Evolutionary conservation across 1,284 basidiomycete species (phyloP).

Genomic region (Rhodotorula sp.): DNA sequence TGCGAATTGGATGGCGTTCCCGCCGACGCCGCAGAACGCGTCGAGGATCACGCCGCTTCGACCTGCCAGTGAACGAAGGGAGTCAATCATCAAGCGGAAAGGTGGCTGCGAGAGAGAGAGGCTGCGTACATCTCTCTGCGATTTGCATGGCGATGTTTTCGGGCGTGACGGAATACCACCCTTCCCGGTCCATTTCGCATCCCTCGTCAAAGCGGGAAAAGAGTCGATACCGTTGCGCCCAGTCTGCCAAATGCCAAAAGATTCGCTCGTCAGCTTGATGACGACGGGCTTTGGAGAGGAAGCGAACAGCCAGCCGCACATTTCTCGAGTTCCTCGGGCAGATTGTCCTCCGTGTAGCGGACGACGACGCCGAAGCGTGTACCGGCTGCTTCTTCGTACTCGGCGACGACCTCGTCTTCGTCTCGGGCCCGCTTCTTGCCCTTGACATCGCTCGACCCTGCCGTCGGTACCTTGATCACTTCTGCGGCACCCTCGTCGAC

Average conservation of each 20-base stretch:
- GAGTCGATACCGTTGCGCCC: constrained; percentile 72
- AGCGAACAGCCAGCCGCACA: constrained; percentile 19
- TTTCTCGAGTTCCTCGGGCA: constrained; percentile 38
- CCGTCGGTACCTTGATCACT: background rate
- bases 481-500: background rate
- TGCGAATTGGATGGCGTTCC: constrained; percentile 96
- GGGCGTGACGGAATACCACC: constrained; percentile 97
- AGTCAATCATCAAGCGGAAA: background rate
- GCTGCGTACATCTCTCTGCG: constrained; percentile 72
- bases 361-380: constrained; percentile 21
- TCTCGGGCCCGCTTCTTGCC: constrained; percentile 34
- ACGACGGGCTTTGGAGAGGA: no score
- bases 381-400: constrained; percentile 10
- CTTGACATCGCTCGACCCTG: constrained; percentile 15
- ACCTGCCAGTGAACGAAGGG: constrained; percentile 42
- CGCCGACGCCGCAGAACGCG: constrained; percentile 96
- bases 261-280: background rate
- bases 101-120: background rate
- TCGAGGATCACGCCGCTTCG: constrained; percentile 62
- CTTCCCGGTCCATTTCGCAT: constrained; percentile 57
- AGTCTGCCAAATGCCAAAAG: constrained; percentile 61
- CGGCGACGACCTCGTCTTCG: background rate
- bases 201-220: constrained; percentile 75
- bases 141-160: constrained; percentile 87
- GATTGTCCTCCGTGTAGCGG: constrained; percentile 18